Base-by-base conservation (phyloP, 345 rosid species). In the Mangifera indica region DNA sequence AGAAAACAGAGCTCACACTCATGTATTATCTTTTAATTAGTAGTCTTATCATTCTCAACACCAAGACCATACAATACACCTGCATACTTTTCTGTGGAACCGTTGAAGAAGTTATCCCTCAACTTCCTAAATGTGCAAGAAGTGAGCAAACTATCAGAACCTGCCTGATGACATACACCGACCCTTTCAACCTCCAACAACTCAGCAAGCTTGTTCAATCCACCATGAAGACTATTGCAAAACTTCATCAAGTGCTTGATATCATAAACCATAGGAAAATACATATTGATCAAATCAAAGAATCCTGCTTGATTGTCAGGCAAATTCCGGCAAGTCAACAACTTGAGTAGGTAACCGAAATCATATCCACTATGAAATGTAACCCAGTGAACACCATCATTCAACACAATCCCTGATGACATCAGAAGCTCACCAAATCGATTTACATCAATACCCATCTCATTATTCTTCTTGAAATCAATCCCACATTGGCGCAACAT, bases 51-150 rank as follows among this genome's bases (percentile, higher is more conserved):
- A 81, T 85, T 87, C 69, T 92, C 98, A 2, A 92, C 90, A 56
- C 97, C 98, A 49, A 92, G 86, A 72, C 98, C 98, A 52, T 92
- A 92, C 89, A 92, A 79, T 32, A 88, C 93, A 57, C 98, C 98
- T 2, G 91, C 85, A 72, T 92, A 92, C 77, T 87, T 90, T 82
- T 84, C 88, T 0, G 84, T 73, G 0, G 89, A 86, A 15, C 94
- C 94, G 0, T 45, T 82, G 90, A 93, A 93, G 71, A 87, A 90
- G 74, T 73, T 86, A 44, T 90, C 94, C 72, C 87, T 90, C 81
- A 93, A 85, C 88, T 93, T 93, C 89, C 87, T 85, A 82, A 87
- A 93, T 9, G 97, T 83, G 83, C 88, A 85, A 8, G 89, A 83
- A 10, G 98, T 93, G 73, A 93, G 93, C 93, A 93, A 87, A 63